A percentile compares a stretch with the other conserved stretches of the same genome.
Conservation (phyloP, 768 basidiomycete species). For the Thelephora ganbajun region DNA sequence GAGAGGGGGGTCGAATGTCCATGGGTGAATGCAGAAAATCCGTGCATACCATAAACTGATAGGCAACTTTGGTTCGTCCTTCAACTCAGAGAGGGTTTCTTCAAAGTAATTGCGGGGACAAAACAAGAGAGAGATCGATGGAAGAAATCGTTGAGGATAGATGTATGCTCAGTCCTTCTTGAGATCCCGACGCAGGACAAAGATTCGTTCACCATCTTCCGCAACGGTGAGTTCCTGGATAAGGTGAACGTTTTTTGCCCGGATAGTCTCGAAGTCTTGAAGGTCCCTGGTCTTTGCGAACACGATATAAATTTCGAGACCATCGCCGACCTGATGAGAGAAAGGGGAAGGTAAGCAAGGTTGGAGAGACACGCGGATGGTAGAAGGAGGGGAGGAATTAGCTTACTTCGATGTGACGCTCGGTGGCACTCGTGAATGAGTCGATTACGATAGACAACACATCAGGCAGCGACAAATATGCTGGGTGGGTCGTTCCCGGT, state of each 20-base stretch:
- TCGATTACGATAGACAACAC: slow-evolving; percentile 86
- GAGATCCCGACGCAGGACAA: slow-evolving; percentile 61
- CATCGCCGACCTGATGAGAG: slow-evolving; percentile 71
- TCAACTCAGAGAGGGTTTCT: too few species aligned
- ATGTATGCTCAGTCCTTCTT: slow-evolving; percentile 54
- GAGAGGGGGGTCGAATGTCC: too few species aligned
- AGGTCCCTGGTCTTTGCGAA: slow-evolving; percentile 53
- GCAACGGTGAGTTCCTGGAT: slow-evolving; percentile 49
- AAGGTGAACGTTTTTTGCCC: slow-evolving; percentile 16
- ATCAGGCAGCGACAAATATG: slow-evolving; percentile 64
- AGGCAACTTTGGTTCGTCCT: too few species aligned
- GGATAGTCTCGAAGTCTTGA: slow-evolving; percentile 40
- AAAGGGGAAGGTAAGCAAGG: background rate
- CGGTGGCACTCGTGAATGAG: slow-evolving; percentile 93
- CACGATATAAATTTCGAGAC: slow-evolving; percentile 83
- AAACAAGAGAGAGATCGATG: too few species aligned
- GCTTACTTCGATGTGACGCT: slow-evolving; percentile 89
- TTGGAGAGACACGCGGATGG: background rate
- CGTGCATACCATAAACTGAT: too few species aligned
- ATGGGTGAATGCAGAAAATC: too few species aligned
- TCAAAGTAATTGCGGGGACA: too few species aligned
- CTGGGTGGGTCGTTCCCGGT: slow-evolving; percentile 59
- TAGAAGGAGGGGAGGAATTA: background rate
- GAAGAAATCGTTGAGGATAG: too few species aligned
- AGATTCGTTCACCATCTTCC: slow-evolving; percentile 59